Percentiles rank a stretch among this genome's conserved stretches.
These are phyloP conservation scores for Limonium bicolor DNA, from an alignment of 148 eudicot genomes.

Conservation along the genomic window DNA sequence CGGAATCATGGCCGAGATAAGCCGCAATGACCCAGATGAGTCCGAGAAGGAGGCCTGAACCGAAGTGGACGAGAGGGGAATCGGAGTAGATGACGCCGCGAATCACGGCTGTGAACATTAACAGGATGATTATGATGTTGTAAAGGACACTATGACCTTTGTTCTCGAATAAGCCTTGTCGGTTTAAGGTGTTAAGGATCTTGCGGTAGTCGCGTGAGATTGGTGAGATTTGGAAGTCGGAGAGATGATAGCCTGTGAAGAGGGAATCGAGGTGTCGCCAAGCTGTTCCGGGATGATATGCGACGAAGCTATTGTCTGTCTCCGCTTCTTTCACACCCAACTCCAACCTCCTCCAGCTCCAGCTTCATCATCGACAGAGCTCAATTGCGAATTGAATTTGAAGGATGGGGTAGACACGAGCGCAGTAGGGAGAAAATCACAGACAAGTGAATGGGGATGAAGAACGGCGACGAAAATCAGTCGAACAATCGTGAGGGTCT, in stretches of 20 bases:
- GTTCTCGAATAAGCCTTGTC: conserved; percentile 59
- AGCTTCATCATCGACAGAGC: too few relatives aligned
- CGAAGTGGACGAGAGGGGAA: conserved; percentile 28
- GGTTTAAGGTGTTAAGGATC: conserved; percentile 38
- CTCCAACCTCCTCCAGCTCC: too few relatives aligned
- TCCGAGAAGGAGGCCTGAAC: conserved; percentile 38
- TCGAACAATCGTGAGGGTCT: too few relatives aligned
- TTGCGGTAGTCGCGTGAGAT: conserved; percentile 67
- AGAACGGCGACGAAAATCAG: too few relatives aligned
- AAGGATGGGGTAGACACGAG: too few relatives aligned
- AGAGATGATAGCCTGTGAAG: conserved; percentile 48
- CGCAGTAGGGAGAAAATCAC: too few relatives aligned
- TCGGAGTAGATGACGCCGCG: conserved; percentile 39
- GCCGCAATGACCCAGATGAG: conserved; percentile 62
- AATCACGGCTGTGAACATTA: conserved; percentile 23
- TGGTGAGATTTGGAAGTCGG: conserved; percentile 46
- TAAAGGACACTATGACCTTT: conserved; percentile 53
- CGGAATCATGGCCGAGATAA: conserved; percentile 90
- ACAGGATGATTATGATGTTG: conserved; percentile 15
- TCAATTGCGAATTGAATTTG: too few relatives aligned
- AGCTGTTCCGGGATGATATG: conserved; percentile 76
- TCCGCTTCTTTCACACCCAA: too few relatives aligned
- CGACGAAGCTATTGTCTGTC: too few relatives aligned
- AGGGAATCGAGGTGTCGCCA: conserved; percentile 58
- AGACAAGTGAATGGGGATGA: too few relatives aligned